Base-by-base conservation (phyloP, 225 moss, liverwort and hornwort genomes). In the Polytrichum commune region DNA sequence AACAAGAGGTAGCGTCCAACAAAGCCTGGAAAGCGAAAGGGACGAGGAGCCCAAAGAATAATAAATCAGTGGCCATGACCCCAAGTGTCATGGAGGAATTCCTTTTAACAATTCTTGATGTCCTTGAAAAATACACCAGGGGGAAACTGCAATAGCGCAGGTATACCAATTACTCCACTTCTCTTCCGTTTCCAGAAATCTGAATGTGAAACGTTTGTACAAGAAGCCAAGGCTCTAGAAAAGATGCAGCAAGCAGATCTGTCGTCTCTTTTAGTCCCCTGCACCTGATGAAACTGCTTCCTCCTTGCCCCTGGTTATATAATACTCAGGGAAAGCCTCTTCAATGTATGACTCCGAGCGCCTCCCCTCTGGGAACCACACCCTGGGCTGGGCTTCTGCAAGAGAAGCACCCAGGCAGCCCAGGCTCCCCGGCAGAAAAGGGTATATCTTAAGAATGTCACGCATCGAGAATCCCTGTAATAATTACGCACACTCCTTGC, bases 401-500 rank as follows among this genome's bases (percentile, higher is more conserved):
- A 29, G 30, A 64, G 64, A 32, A 64, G 64, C 64, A 64, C 64
- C 64, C 64, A 29, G 64, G 29, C 64, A 29, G 64, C 64, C 64
- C 64, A 64, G 64, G 27, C 30, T 29, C 64, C 27, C 18, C 19
- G 19, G 29, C 64, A 29, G 20, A 19, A 19, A 16, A 64, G 1
- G 18, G 27, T 64, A 27, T 29, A 28, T 27, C 18, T 4, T 2
- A 16, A 30, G 18, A 30, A 29, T 64, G 64, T 7, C 64, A 29
- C 16, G 64, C 64, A 33, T 64, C 32, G 64, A 18, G 30, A 64
- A 64, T 29, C 27, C 18, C 30, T 64, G 64, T 64, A 28, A 29
- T 19, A 19, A 29, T 64, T 9, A 25, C 4, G 0, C 18, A 1
- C 29, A 19, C 28, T 64, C 56, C n/a, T 56, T 56, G 18, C n/a